Evolutionary conservation across 495 filamentous ascomycete species (phyloP).

Genomic region (Sphaerosporella brunnea): DNA sequence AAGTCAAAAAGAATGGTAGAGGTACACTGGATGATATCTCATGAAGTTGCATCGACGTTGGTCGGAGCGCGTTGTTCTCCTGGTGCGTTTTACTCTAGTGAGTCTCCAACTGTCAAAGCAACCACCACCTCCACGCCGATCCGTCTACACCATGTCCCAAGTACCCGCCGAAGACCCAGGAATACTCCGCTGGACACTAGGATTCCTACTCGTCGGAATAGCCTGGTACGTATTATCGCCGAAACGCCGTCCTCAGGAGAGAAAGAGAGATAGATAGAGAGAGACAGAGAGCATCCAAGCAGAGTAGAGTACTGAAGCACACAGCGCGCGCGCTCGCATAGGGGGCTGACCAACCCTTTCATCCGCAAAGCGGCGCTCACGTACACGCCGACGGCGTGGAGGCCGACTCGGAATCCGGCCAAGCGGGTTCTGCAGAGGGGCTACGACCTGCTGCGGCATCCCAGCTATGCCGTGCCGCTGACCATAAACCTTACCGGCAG

Average conservation of each 20-base stretch:
- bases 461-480: constrained; percentile 68
- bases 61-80: too few relatives aligned
- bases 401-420: constrained; percentile 22
- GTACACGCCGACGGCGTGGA: constrained; percentile 37
- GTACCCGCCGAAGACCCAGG: neutral
- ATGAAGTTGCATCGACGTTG: too few relatives aligned
- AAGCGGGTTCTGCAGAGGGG: constrained; percentile 49
- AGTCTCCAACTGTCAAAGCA: too few relatives aligned
- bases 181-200: constrained; percentile 31
- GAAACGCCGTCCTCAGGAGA: too few relatives aligned
- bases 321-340: constrained; percentile 7
- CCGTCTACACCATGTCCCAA: too few relatives aligned
- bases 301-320: too few relatives aligned
- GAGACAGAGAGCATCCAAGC: too few relatives aligned
- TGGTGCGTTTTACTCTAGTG: too few relatives aligned
- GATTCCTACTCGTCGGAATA: constrained; percentile 77
- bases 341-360: constrained; percentile 30
- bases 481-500: constrained; percentile 84
- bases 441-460: constrained; percentile 57
- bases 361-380: constrained; percentile 48
- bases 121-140: too few relatives aligned
- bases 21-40: too few relatives aligned
- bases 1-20: too few relatives aligned
- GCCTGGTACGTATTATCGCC: constrained; percentile 62
- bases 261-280: too few relatives aligned